Percentiles rank a stretch among this genome's conserved stretches.
Evolutionary conservation across 2,329 filamentous ascomycete species (phyloP).

Genomic region (Fusarium buharicum): DNA sequence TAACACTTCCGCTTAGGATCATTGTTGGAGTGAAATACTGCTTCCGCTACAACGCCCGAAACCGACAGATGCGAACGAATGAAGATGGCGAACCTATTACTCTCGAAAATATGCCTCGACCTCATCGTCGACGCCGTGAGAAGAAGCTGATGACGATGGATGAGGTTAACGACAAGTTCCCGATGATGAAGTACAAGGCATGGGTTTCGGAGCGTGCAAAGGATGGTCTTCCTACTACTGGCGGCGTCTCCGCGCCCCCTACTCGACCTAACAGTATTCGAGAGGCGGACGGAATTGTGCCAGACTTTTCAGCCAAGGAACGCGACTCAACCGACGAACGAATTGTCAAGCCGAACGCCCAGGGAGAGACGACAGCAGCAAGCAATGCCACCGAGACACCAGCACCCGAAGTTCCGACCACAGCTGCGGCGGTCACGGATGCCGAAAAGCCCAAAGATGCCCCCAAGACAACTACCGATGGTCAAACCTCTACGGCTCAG

Average conservation of each 20-base stretch:
- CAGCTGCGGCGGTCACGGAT: conserved; percentile 30
- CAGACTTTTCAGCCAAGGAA: conserved; percentile 57
- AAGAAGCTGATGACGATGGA: conserved; percentile 99
- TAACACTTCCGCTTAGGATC: conserved; percentile 73
- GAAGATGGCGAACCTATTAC: conserved; percentile 91
- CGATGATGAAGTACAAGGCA: conserved; percentile 93
- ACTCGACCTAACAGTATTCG: conserved; percentile 80
- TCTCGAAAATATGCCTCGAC: conserved; percentile 82
- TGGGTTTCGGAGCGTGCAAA: conserved; percentile 88
- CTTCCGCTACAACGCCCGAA: conserved; percentile 96
- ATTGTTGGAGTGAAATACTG: conserved; percentile 99
- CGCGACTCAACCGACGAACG: conserved; percentile 58
- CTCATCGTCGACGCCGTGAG: conserved; percentile 87
- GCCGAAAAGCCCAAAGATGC: conserved; percentile 39
- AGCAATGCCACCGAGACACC: conserved; percentile 14
- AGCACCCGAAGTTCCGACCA: conserved; percentile 31
- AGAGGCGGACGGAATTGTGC: conserved; percentile 68
- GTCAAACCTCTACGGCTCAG: conserved; percentile 42
- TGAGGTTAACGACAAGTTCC: conserved; percentile 97
- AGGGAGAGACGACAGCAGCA: conserved; percentile 34
- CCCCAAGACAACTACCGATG: conserved; percentile 30
- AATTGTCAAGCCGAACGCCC: conserved; percentile 36
- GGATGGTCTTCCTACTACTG: conserved; percentile 83
- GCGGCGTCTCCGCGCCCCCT: conserved; percentile 80
- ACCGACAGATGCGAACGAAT: conserved; percentile 78